Conservation (phyloP, 2,329 filamentous ascomycete genomes). For the Cercospora zeae-maydis region DNA sequence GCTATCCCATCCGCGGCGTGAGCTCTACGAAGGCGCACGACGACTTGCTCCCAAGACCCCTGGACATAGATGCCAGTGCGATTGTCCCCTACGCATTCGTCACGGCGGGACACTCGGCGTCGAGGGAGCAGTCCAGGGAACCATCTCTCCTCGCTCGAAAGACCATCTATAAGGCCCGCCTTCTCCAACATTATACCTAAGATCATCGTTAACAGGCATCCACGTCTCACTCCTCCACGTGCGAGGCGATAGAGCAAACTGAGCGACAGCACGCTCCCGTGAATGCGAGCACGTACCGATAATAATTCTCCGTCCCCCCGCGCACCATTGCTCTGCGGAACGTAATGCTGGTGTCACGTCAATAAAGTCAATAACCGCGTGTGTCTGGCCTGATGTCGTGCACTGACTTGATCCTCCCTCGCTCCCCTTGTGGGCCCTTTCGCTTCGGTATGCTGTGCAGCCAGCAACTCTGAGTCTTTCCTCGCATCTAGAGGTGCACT, state of each 20-base stretch:
- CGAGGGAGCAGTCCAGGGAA: slow-evolving; percentile 29
- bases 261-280: not conserved
- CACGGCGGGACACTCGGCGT: not conserved
- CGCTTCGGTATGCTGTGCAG: slow-evolving; percentile 75
- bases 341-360: slow-evolving; percentile 54
- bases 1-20: not conserved
- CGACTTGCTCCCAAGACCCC: not conserved
- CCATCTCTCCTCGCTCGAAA: slow-evolving; percentile 51
- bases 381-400: not conserved
- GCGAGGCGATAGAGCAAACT: not conserved
- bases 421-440: slow-evolving; percentile 58
- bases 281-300: not conserved
- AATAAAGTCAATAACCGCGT: not conserved
- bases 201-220: slow-evolving; percentile 50
- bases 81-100: not conserved
- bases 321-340: slow-evolving; percentile 68
- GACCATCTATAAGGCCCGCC: slow-evolving; percentile 70
- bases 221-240: not conserved
- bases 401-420: slow-evolving; percentile 57
- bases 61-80: not conserved
- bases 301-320: slow-evolving; percentile 66
- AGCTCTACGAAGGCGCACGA: not conserved
- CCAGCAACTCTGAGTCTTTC: slow-evolving; percentile 71
- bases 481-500: slow-evolving; percentile 54
- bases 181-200: slow-evolving; percentile 74